Conservation (phyloP, 1,139 yeast species). For the Protomyces pachydermus region DNA sequence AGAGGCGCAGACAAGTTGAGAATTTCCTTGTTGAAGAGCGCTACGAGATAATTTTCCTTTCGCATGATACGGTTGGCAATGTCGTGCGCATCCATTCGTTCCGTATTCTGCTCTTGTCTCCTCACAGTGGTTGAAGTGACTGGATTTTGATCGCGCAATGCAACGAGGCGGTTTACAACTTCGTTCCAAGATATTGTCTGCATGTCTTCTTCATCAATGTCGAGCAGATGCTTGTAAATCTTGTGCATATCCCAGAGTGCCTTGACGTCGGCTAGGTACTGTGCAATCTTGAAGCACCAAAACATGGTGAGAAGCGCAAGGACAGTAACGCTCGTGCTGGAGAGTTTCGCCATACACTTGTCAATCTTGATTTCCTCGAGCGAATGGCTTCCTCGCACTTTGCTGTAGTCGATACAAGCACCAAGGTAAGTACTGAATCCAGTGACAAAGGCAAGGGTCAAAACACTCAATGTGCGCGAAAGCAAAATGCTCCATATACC, state of each 20-base stretch:
- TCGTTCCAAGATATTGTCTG: constrained; percentile 93
- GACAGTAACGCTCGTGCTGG: constrained; percentile 47
- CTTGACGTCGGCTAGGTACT: constrained; percentile 47
- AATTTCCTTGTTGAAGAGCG: constrained; percentile 73
- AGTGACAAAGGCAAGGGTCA: constrained; percentile 71
- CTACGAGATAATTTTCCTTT: constrained; percentile 86
- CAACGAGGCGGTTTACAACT: constrained; percentile 71
- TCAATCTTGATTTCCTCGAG: constrained; percentile 53
- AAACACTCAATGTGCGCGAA: constrained; percentile 58
- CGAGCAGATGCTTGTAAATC: constrained; percentile 52
- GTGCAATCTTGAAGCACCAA: constrained; percentile 57
- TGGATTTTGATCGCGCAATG: constrained; percentile 74
- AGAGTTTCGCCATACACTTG: constrained; percentile 50
- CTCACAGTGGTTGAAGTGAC: constrained; percentile 46
- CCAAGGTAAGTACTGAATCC: constrained; percentile 70
- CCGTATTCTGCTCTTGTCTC: constrained; percentile 54
- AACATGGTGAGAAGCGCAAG: constrained; percentile 57
- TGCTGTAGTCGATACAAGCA: constrained; percentile 74
- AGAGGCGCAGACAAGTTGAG: constrained; percentile 57
- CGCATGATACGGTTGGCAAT: constrained; percentile 95
- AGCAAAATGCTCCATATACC: constrained; percentile 75
- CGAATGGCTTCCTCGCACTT: constrained; percentile 41
- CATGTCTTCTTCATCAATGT: constrained; percentile 58
- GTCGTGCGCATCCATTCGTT: constrained; percentile 81
- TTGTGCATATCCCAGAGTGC: constrained; percentile 59